These are phyloP conservation scores for Russula sp. DNA, from an alignment of 768 basidiomycete genomes.

Conservation along the genomic window DNA sequence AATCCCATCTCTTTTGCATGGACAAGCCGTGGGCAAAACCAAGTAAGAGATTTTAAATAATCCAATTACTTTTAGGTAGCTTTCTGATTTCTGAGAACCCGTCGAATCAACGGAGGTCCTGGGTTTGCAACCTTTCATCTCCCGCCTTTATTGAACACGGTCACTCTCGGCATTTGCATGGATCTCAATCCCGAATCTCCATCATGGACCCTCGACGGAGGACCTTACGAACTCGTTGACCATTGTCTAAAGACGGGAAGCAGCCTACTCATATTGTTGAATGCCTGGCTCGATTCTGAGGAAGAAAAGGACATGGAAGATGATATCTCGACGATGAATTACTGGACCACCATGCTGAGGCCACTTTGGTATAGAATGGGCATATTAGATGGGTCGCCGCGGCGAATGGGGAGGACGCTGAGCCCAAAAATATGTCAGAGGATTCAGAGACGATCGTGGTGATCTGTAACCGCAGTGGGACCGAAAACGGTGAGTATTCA, in stretches of 20 bases:
- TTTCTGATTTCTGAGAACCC: neutral
- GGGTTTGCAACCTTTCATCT: constrained; percentile 67
- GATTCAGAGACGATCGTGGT: constrained; percentile 58
- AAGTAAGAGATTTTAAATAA: constrained; percentile 45
- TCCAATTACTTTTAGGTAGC: neutral
- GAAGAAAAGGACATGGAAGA: constrained; percentile 40
- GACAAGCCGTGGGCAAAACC: constrained; percentile 82
- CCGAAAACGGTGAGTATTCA: constrained; percentile 79
- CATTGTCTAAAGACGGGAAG: constrained; percentile 54
- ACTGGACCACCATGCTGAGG: constrained; percentile 65
- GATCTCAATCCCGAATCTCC: constrained; percentile 55
- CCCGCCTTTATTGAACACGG: constrained; percentile 53
- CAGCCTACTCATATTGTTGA: constrained; percentile 65
- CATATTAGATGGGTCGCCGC: constrained; percentile 4
- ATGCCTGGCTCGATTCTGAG: constrained; percentile 70
- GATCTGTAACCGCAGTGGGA: constrained; percentile 74
- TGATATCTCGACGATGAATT: constrained; percentile 63
- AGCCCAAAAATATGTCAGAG: constrained; percentile 12
- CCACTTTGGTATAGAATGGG: constrained; percentile 52
- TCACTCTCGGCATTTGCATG: constrained; percentile 85
- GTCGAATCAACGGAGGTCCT: constrained; percentile 45
- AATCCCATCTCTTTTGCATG: constrained; percentile 74
- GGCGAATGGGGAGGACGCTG: constrained; percentile 24
- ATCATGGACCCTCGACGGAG: constrained; percentile 46
- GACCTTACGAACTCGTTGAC: constrained; percentile 77